phyloP scores from a whole-genome alignment of 345 rosid genomes.

The Hypericum androsaemum region DNA sequence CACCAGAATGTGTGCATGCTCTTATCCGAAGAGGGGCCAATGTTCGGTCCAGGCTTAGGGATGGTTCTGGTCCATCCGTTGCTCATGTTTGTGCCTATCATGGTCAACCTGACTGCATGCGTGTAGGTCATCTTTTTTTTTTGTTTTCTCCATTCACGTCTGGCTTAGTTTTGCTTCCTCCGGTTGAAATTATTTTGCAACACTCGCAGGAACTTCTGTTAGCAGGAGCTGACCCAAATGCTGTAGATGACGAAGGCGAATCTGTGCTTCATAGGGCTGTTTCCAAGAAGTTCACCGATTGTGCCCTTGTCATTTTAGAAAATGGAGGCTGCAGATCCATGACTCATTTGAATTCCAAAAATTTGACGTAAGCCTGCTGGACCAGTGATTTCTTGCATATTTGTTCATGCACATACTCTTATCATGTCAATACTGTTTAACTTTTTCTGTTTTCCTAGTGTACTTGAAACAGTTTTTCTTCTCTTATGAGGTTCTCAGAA shows the following conservation, averaged over 20 bases:
- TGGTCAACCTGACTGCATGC: conserved; percentile 99
- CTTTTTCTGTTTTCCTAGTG: no score
- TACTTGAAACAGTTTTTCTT: no score
- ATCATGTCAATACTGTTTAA: no score
- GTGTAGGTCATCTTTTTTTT: conserved; percentile 41
- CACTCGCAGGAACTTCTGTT: conserved; percentile 68
- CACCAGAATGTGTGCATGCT: conserved; percentile 85
- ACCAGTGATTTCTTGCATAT: no score
- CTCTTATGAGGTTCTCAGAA: no score
- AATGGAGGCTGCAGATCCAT: conserved; percentile 85
- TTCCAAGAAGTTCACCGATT: conserved; percentile 81
- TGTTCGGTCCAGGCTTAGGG: conserved; percentile 75
- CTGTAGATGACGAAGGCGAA: conserved; percentile 95
- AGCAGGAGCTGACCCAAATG: conserved; percentile 99
- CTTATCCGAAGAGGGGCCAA: conserved; percentile 79
- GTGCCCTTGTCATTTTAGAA: conserved; percentile 84
- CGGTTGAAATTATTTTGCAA: conserved; percentile 9
- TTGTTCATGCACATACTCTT: not conserved
- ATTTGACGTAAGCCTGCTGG: conserved; percentile 52
- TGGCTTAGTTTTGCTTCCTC: conserved; percentile 6
- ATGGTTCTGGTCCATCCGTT: conserved; percentile 86
- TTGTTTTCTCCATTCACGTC: not conserved
- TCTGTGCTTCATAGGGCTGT: conserved; percentile 89
- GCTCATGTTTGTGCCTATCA: conserved; percentile 98
- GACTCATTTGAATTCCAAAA: conserved; percentile 67